phyloP scores from a whole-genome alignment of 2,329 filamentous ascomycete genomes.

The Esteya vermicola region DNA sequence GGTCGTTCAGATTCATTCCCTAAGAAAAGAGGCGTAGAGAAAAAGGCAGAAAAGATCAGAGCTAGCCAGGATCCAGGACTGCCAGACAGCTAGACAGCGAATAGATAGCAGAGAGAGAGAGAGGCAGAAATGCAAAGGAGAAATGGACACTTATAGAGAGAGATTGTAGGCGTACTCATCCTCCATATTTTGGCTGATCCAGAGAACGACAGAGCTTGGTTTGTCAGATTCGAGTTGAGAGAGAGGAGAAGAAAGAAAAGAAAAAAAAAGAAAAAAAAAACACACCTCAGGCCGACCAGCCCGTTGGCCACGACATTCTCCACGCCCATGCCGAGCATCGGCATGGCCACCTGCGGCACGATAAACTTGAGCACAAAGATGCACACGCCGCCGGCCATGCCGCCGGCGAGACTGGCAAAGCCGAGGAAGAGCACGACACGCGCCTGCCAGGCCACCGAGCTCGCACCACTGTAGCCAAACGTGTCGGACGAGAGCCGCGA shows the following conservation, averaged over 20 bases:
- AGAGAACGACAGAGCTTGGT: conserved; percentile 45
- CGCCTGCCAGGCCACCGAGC: conserved; percentile 54
- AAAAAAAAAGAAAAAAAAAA: conserved; percentile 6
- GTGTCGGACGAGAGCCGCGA: conserved; percentile 47
- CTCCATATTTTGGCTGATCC: conserved; percentile 60
- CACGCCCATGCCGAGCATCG: conserved; percentile 48
- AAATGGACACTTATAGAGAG: conserved; percentile 36
- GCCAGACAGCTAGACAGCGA: no score
- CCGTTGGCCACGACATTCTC: conserved; percentile 54
- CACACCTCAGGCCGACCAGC: conserved; percentile 45
- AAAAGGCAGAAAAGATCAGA: no score
- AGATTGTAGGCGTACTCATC: conserved; percentile 58
- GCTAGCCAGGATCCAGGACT: background rate
- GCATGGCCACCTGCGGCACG: conserved; percentile 41
- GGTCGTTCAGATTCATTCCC: no score
- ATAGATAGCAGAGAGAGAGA: background rate
- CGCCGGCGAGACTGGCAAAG: conserved; percentile 50
- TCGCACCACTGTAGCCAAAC: conserved; percentile 35
- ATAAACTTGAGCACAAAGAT: conserved; percentile 53
- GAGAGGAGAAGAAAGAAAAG: background rate
- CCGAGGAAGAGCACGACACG: conserved; percentile 53
- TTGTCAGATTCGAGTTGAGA: conserved; percentile 5
- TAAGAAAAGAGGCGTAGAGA: no score
- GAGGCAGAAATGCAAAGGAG: no score
- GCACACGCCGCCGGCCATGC: conserved; percentile 55